A percentile compares a stretch with the other conserved stretches of the same genome.
Evolutionary conservation across 23 red algal species (phyloP).

Genomic region (Gracilaria vermiculophylla): DNA sequence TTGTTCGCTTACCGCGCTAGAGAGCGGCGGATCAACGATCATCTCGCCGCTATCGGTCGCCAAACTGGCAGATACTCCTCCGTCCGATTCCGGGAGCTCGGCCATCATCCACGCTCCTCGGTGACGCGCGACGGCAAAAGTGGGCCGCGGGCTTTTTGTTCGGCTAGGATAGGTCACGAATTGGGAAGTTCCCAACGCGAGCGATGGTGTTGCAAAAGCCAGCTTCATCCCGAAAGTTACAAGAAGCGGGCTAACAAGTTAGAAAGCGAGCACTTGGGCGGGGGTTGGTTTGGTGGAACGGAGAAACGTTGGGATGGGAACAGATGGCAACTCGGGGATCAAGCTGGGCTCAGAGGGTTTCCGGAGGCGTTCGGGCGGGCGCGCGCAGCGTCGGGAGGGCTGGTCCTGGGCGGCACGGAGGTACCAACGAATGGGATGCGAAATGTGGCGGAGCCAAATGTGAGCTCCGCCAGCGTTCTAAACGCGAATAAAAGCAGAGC

Average conservation of each 20-base stretch:
- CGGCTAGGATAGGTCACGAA: background rate
- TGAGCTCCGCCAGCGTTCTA: background rate
- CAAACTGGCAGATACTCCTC: background rate
- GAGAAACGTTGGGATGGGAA: no score
- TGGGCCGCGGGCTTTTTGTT: background rate
- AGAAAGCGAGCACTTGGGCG: no score
- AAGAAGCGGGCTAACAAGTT: no score
- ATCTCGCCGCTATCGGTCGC: background rate
- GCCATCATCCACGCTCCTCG: background rate
- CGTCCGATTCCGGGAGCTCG: background rate
- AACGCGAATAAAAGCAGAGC: conserved; percentile 11
- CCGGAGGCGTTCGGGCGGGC: no score
- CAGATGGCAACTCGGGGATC: no score
- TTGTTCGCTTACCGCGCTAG: background rate
- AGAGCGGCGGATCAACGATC: background rate
- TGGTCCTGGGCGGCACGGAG: no score
- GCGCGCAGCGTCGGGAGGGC: no score
- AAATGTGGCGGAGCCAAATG: background rate
- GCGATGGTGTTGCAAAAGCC: conserved; percentile 7
- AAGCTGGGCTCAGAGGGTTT: no score
- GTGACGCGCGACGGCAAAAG: background rate
- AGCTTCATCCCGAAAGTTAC: background rate
- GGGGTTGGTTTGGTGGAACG: no score
- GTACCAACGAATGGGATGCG: background rate
- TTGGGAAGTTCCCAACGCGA: background rate